Evolutionary conservation across 495 filamentous ascomycete species (phyloP).

Genomic region (Penicillium steckii): DNA sequence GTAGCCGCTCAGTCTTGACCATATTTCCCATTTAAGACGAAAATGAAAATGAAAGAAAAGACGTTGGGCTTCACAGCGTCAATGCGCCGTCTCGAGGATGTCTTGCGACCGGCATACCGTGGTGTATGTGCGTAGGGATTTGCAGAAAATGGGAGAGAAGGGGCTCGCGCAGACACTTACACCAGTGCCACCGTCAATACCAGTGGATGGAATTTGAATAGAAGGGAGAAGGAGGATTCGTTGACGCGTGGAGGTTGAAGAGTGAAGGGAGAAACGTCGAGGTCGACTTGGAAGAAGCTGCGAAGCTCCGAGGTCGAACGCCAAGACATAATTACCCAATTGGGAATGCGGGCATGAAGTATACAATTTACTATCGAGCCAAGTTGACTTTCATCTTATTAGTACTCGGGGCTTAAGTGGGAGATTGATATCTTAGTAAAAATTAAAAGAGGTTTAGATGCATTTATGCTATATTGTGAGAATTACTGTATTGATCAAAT

Average conservation of each 20-base stretch:
- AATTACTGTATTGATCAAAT: too few species aligned
- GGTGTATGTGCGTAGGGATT: neutral
- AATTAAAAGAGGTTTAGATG: too few species aligned
- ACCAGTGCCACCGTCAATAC: neutral
- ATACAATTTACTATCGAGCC: too few species aligned
- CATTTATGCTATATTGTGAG: too few species aligned
- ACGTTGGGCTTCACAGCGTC: too few species aligned
- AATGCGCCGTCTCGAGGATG: constrained; percentile 1
- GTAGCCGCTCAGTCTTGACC: neutral
- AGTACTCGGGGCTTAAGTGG: too few species aligned
- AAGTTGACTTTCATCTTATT: too few species aligned
- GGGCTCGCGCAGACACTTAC: constrained; percentile 21
- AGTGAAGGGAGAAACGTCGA: neutral
- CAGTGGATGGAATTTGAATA: neutral
- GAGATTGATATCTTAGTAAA: too few species aligned
- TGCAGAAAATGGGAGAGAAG: constrained; percentile 12
- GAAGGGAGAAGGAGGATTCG: neutral
- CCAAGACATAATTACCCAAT: constrained; percentile 26
- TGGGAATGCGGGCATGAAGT: constrained; percentile 20
- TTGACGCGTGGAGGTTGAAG: neutral
- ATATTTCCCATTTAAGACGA: neutral
- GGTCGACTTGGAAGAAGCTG: constrained; percentile 10
- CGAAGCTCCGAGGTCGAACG: constrained; percentile 23
- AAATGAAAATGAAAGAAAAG: neutral
- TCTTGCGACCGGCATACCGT: constrained; percentile 7